These are phyloP conservation scores for Wickerhamiella pararugosa DNA, from an alignment of 1,139 yeast species.

Conservation along the genomic window DNA sequence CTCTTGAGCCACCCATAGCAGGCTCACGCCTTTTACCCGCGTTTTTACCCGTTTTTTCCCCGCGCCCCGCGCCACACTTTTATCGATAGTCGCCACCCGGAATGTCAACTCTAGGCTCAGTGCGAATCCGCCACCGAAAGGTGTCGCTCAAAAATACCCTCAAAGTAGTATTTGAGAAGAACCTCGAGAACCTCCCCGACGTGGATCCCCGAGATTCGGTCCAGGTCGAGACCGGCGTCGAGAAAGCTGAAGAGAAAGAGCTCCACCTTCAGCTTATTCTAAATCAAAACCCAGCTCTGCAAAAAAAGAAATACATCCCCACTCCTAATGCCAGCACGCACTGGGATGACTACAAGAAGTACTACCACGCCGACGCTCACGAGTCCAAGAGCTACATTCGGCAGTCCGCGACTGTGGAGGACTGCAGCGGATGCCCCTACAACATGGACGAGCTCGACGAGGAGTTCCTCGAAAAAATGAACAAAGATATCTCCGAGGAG, in stretches of 20 bases:
- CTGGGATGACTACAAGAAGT: conserved; percentile 63
- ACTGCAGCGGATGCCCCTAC: conserved; percentile 72
- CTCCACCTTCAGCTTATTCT: conserved; percentile 89
- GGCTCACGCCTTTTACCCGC: too few relatives aligned
- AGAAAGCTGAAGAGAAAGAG: conserved; percentile 93
- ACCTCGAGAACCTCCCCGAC: conserved; percentile 64
- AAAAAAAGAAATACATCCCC: conserved; percentile 61
- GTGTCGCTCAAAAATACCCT: conserved; percentile 84
- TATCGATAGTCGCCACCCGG: too few relatives aligned
- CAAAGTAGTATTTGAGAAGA: conserved; percentile 60
- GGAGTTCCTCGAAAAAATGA: conserved; percentile 35
- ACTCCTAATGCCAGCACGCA: conserved; percentile 87
- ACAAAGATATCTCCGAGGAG: conserved; percentile 16
- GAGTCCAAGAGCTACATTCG: conserved; percentile 75
- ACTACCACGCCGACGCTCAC: conserved; percentile 49
- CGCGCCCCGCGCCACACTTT: too few relatives aligned
- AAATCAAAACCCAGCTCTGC: conserved; percentile 34
- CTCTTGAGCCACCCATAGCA: too few relatives aligned
- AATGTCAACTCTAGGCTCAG: not conserved
- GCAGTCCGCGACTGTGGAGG: conserved; percentile 90
- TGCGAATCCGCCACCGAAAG: conserved; percentile 52
- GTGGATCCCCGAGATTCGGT: conserved; percentile 63
- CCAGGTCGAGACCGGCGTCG: conserved; percentile 94
- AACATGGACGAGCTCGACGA: conserved; percentile 88
- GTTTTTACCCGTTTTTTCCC: too few relatives aligned